phyloP scores from a whole-genome alignment of 225 moss, liverwort and hornwort genomes.

The Ulota crispa region DNA sequence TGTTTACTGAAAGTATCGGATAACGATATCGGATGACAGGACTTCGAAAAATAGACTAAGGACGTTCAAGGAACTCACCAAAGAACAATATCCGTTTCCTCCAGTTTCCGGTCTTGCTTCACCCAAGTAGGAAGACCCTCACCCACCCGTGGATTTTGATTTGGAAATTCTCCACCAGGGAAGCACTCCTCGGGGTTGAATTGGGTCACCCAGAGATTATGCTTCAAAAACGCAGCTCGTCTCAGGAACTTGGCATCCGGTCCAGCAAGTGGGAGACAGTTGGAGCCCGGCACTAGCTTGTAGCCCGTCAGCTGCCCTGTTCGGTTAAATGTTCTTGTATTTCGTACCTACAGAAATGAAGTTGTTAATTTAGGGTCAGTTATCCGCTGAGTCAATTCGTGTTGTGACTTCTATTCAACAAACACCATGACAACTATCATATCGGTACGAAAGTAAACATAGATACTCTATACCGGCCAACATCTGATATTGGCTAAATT shows the following conservation, averaged over 20 bases:
- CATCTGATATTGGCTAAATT: not conserved
- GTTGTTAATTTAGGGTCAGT: not conserved
- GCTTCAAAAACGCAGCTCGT: constrained; percentile 76
- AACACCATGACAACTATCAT: not conserved
- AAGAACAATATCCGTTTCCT: constrained; percentile 85
- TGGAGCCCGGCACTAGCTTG: constrained; percentile 83
- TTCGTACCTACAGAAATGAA: constrained; percentile 59
- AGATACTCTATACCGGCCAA: not conserved
- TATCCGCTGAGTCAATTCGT: not conserved
- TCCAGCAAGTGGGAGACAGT: constrained; percentile 83
- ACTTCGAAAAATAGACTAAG: not conserved
- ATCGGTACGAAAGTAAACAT: not conserved
- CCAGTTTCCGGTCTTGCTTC: constrained; percentile 69
- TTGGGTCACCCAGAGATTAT: constrained; percentile 88
- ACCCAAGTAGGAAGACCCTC: constrained; percentile 88
- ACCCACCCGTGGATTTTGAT: constrained; percentile 83
- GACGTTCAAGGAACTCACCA: constrained; percentile 46
- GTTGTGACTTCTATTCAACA: not conserved
- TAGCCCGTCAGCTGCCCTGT: constrained; percentile 82
- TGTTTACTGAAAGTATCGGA: not conserved
- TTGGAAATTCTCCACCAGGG: constrained; percentile 93
- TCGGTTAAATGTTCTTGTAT: constrained; percentile 75
- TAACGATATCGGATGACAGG: not conserved
- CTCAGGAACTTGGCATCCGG: constrained; percentile 82
- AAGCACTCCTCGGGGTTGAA: constrained; percentile 69